Percentiles rank a stretch among this genome's conserved stretches.
phyloP scores from a whole-genome alignment of 305 asterid genomes.

The Solanum hybrid region DNA sequence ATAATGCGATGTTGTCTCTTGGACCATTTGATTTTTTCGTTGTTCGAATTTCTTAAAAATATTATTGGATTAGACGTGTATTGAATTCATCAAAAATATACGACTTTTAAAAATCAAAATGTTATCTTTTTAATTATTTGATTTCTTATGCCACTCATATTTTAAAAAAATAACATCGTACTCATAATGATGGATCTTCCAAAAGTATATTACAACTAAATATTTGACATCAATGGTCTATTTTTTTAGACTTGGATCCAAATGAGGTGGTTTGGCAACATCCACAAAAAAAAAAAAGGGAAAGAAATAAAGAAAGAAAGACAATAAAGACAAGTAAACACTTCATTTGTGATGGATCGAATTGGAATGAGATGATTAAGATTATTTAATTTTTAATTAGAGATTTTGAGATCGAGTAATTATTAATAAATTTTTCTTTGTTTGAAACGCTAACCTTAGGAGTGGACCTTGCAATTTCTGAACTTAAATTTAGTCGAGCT shows the following conservation, averaged over 20 bases:
- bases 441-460: fast-evolving
- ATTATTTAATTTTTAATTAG: fast-evolving
- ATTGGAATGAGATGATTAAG: fast-evolving
- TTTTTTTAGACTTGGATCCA: neutral
- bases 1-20: neutral
- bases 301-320: neutral
- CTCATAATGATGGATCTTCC: neutral
- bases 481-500: neutral
- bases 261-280: neutral
- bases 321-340: neutral
- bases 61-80: fast-evolving
- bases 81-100: neutral
- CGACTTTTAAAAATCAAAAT: neutral
- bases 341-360: neutral
- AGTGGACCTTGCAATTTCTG: fast-evolving
- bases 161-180: neutral
- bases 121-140: neutral
- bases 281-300: neutral
- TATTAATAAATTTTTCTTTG: fast-evolving
- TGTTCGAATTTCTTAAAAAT: fast-evolving
- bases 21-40: neutral
- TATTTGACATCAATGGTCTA: no score
- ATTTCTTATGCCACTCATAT: neutral
- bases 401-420: fast-evolving
- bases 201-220: neutral